Conservation (phyloP, 1,284 basidiomycete species). For the Mycena citricolor region DNA sequence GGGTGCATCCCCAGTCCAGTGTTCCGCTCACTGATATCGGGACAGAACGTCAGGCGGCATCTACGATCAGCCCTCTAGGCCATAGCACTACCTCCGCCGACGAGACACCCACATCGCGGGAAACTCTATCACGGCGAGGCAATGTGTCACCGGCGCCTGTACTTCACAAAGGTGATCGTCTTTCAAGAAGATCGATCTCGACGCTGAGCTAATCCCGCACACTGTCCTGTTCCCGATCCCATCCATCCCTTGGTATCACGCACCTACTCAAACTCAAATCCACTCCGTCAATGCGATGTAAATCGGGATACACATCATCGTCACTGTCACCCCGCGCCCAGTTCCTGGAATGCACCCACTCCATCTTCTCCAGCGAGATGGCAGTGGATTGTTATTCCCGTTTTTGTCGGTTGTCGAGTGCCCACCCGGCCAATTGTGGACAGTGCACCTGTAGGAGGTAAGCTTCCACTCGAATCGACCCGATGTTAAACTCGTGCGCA, state of each 20-base stretch:
- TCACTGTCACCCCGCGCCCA: not conserved
- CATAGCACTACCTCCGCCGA: conserved; percentile 26
- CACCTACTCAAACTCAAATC: not conserved
- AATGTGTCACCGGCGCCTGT: conserved; percentile 23
- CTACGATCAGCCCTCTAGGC: too few relatives aligned
- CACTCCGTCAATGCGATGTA: not conserved
- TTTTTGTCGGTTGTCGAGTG: conserved; percentile 17
- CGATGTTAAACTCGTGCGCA: not conserved
- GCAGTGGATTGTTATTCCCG: conserved; percentile 20
- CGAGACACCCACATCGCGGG: conserved; percentile 14
- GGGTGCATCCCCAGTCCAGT: too few relatives aligned
- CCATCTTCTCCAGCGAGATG: conserved; percentile 13
- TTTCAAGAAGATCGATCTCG: too few relatives aligned
- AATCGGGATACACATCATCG: not conserved
- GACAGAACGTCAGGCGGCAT: conserved; percentile 11
- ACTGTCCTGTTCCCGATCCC: conserved; percentile 3
- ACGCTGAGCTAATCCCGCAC: not conserved
- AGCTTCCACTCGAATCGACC: not conserved
- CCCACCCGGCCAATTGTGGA: conserved; percentile 15
- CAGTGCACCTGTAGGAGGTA: conserved; percentile 21
- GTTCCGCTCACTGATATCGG: conserved; percentile 5
- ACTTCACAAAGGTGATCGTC: conserved; percentile 22
- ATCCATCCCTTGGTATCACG: conserved; percentile 1
- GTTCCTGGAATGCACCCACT: conserved; percentile 16
- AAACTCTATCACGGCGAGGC: conserved; percentile 10